phyloP scores from a whole-genome alignment of 345 rosid genomes.

The Physaria fendleri region DNA sequence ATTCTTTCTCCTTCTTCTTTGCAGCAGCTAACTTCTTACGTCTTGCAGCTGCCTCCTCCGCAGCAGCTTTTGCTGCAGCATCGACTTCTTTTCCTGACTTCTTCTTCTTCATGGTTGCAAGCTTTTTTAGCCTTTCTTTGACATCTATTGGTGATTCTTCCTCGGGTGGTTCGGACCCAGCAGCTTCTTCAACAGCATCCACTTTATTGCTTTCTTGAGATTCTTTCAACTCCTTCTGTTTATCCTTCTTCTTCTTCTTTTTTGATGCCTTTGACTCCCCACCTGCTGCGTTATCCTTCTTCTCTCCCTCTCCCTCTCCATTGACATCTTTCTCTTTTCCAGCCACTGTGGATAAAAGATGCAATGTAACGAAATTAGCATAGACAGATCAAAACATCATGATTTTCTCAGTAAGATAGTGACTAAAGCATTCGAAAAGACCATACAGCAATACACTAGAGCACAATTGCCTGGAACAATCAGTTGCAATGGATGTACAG shows the following conservation, averaged over 20 bases:
- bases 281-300: slow-evolving; percentile 49
- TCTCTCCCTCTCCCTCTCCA: slow-evolving; percentile 40
- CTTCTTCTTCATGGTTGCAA: slow-evolving; percentile 58
- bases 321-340: slow-evolving; percentile 36
- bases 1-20: slow-evolving; percentile 84
- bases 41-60: slow-evolving; percentile 70
- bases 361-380: neutral
- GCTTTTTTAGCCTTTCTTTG: slow-evolving; percentile 63
- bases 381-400: neutral
- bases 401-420: neutral
- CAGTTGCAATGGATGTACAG: too few relatives aligned
- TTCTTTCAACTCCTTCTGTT: slow-evolving; percentile 56
- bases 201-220: slow-evolving; percentile 27
- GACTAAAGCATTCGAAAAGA: neutral
- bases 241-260: slow-evolving; percentile 78
- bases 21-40: slow-evolving; percentile 69
- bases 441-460: too few relatives aligned
- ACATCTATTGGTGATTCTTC: slow-evolving; percentile 44
- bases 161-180: slow-evolving; percentile 36
- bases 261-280: slow-evolving; percentile 60
- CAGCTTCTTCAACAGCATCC: slow-evolving; percentile 23
- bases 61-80: slow-evolving; percentile 62
- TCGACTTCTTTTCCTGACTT: slow-evolving; percentile 72
- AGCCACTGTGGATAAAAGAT: slow-evolving; percentile 28
- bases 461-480: too few relatives aligned